These are phyloP conservation scores for Ephemerocybe angulata DNA, from an alignment of 768 basidiomycete species.

Conservation along the genomic window DNA sequence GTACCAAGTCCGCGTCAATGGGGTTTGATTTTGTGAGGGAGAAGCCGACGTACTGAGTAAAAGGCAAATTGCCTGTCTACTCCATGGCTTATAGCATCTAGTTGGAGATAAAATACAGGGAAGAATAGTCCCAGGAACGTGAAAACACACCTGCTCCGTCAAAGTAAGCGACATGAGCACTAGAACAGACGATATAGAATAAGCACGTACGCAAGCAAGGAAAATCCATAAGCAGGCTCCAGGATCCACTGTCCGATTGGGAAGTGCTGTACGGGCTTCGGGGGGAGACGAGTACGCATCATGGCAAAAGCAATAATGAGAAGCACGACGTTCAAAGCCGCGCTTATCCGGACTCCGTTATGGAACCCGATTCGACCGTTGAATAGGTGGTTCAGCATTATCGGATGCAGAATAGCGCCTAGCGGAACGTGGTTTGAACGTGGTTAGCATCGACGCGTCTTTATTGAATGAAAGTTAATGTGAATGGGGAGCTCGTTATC, in stretches of 20 bases:
- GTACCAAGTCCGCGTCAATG: neutral
- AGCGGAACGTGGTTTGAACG: no score
- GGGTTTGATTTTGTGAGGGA: conserved; percentile 43
- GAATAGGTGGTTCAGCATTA: conserved; percentile 53
- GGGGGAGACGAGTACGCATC: conserved; percentile 35
- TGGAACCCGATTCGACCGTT: conserved; percentile 35
- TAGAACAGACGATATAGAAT: conserved; percentile 14
- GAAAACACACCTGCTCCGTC: conserved; percentile 24
- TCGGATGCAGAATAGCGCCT: conserved; percentile 55
- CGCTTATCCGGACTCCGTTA: conserved; percentile 37
- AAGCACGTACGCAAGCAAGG: conserved; percentile 20
- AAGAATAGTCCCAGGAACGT: conserved; percentile 37
- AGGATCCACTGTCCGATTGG: conserved; percentile 25
- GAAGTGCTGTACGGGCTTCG: conserved; percentile 20
- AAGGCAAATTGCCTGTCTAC: conserved; percentile 40
- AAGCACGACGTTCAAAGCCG: conserved; percentile 30
- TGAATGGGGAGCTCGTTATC: no score
- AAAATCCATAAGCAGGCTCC: conserved; percentile 27
- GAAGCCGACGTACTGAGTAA: conserved; percentile 29
- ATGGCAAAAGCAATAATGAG: conserved; percentile 30
- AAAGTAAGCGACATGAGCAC: neutral
- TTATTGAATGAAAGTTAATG: no score
- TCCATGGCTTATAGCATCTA: conserved; percentile 43
- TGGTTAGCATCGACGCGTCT: no score
- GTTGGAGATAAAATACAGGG: conserved; percentile 49